Evolutionary conservation across 2,329 filamentous ascomycete species (phyloP), one percentile per base, ranked within the genome.

Genomic region (Thelonectria discophora): DNA sequence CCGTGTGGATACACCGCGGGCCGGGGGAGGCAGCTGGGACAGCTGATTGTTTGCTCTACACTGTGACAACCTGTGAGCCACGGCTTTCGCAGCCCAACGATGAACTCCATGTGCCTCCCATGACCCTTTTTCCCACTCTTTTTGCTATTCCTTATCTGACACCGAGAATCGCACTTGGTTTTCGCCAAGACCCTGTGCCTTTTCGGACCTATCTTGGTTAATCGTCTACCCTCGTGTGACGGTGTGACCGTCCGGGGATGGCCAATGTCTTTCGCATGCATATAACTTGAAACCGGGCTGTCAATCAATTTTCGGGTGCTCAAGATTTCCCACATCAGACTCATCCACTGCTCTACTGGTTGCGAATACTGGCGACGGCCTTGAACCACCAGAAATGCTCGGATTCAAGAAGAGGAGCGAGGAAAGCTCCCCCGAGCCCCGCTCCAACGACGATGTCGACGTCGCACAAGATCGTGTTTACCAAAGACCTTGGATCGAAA

Each of bases 401-500:
- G 67, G 67, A 18, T 64, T 70, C 27, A 60, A 46, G 8, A 69
- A 58, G 42, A 65, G 57, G 50, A 55, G 47, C n/a, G 51, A 20
- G 9, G 50, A 69, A 15, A 46, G 30, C 42, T 64, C 67, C 18
- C 63, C 54, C 47, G 58, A 63, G 42, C 21, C 40, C 45, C 59
- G 17, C 8, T 32, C 13, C 11, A 58, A 30, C 39, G 51, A 67
- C n/a, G 49, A 61, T n/a, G 34, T 27, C 10, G 50, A 64, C 17
- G 7, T 43, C 11, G 20, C 55, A 18, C 40, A 45, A 8, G 55
- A 58, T 2, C 58, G 59, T n/a, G 32, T 49, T 6, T 46, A 54
- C 6, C 57, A 67, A 55, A 55, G 60, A 3, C 53, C 68, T 11
- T 70, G 66, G 64, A 48, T 58, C 7, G 65, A 70, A 17, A 69